A percentile compares a stretch with the other conserved stretches of the same genome.
phyloP scores from a whole-genome alignment of 2,329 filamentous ascomycete genomes.

The Trichoderma brevicompactum region DNA sequence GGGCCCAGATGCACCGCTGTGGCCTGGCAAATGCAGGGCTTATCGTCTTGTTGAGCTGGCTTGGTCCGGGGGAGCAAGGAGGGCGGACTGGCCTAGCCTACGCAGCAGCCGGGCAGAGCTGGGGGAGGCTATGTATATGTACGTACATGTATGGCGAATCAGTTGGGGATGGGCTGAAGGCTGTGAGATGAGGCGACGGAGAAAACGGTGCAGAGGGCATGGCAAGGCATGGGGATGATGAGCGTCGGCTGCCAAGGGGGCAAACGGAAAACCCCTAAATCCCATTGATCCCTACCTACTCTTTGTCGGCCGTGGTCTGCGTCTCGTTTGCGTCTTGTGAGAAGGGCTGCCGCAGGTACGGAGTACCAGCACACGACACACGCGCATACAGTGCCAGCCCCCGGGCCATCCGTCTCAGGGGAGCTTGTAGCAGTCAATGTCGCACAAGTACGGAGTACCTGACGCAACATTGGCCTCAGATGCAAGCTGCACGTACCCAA shows the following conservation, averaged over 20 bases:
- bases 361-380: slow-evolving; percentile 19
- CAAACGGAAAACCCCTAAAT: not conserved
- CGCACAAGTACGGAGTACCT: not conserved
- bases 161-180: not conserved
- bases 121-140: not conserved
- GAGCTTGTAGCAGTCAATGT: not conserved
- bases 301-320: not conserved
- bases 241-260: slow-evolving; percentile 9
- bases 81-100: not conserved
- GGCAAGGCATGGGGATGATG: not conserved
- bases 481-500: no score
- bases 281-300: slow-evolving; percentile 4
- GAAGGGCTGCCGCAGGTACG: slow-evolving; percentile 11
- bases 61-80: slow-evolving; percentile 21
- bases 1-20: slow-evolving; percentile 21
- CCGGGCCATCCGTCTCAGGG: slow-evolving; percentile 17
- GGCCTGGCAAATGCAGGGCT: slow-evolving; percentile 27
- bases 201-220: not conserved
- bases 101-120: no score
- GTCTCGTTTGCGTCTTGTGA: slow-evolving; percentile 19
- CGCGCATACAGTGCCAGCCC: slow-evolving; percentile 22
- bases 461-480: no score
- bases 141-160: not conserved
- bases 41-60: slow-evolving; percentile 25
- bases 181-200: not conserved